Base-by-base conservation (phyloP, 495 filamentous ascomycete species). In the Penicillium chermesinum region DNA sequence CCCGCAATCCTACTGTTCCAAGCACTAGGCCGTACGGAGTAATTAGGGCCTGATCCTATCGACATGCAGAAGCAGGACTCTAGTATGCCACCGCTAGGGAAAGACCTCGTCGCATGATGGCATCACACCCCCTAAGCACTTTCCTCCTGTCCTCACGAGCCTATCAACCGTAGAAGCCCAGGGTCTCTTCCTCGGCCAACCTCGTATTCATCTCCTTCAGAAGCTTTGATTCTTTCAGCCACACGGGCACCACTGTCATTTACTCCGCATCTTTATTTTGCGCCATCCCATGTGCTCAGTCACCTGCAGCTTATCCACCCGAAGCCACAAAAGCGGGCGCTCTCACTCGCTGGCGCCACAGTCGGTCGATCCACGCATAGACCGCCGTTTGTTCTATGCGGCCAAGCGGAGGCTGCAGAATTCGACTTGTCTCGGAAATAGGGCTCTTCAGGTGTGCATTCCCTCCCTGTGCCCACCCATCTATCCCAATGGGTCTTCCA, bases 341-440 rank as follows among this genome's bases (percentile, higher is more conserved):
- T 36, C 18, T 39, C 22, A 14, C 35, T 43, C 42, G 37, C 42
- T 41, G 30, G 16, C 46, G 54, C 46, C 50, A 41, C 37, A 20
- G n/a, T 27, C 20, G 18, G 47, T 59, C 48, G 52, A 57, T 62
- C 52, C 48, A 30, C 41, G 59, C 59, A 59, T 60, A 48, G 53
- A 52, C 59, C 59, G 56, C 59, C 52, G 56, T 57, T 62, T 62
- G 59, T 57, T 54, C 49, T 48, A 62, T 62, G 49, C 49, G 45
- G 55, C 52, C 27, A 46, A 27, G 22, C n/a, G n/a, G n/a, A n/a
- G n/a, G n/a, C n/a, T n/a, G 14, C 12, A 46, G 36, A 34, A 46
- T 3, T 37, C 21, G 16, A 37, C 32, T 38, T 33, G 16, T 30
- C n/a, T 50, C 38, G 52, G 44, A 42, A 17, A 38, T 61, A 44